Base-by-base conservation (phyloP, 768 basidiomycete species). In the Tricholoma terreum region DNA sequence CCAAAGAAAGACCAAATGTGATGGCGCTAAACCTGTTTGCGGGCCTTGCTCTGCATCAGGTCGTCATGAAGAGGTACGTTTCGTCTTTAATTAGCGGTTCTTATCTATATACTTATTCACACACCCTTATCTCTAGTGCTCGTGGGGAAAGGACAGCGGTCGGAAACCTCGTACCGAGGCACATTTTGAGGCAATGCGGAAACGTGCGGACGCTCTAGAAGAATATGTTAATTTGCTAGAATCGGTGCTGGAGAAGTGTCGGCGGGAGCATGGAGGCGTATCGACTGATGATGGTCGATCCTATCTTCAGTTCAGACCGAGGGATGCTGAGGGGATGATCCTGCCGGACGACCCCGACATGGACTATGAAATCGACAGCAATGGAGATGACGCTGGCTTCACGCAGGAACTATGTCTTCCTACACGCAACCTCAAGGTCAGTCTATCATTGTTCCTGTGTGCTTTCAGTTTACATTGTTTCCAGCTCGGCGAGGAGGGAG, bases 1-100 rank as follows among this genome's bases (percentile, higher is more conserved):
- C 24, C n/a, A 35, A 52, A 80, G 79, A 64, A 80, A 79, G 61
- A 75, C 72, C 11, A 79, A 75, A 62, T 81, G 80, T 65, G 77
- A 77, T 59, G 80, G 78, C 27, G 61, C 62, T 42, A 75, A 75
- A 59, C 80, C 80, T 36, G 63, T 73, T 30, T 81, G 80, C 59
- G 66, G 69, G 48, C 71, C 76, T 17, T 80, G 80, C 63, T 61
- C 66, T 31, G 55, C 56, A 14, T 69, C 70, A 52, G 77, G 77
- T 6, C 73, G 77, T 51, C 63, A 68, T 35, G 67, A 67, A 50
- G 78, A 80, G 66, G 78, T 79, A 46, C 33, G 33, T 21, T 36
- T 42, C 9, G 21, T 27, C 6, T 34, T 45, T 33, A 53, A 17
- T 14, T 45, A 9, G 8, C 46, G n/a, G 19, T 38, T 31, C 40